Base-by-base conservation (phyloP, 352 stramenopile genomes). In the Globisporangium nodosum region DNA sequence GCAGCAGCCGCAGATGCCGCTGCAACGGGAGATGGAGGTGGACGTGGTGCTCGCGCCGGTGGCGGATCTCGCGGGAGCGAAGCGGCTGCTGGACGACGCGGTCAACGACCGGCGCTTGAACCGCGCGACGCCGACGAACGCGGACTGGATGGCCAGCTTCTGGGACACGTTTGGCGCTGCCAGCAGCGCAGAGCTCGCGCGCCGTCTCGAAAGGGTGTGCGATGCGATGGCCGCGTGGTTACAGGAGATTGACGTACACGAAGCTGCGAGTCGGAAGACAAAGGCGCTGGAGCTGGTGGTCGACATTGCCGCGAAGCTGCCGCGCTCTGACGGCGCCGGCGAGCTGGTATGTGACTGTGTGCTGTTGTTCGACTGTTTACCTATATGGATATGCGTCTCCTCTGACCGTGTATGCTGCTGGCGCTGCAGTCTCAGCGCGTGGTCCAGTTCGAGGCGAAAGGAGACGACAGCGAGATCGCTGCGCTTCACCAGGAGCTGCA, bases 181-280 rank as follows among this genome's bases (percentile, higher is more conserved):
- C 12, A 56, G 51, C 40, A 55, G 56, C 16, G 54, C 69, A 30
- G 75, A 82, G 54, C 20, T 82, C 18, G 57, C 58, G 3, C 76
- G 70, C 58, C 62, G 68, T 9, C 31, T 85, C 18, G 77, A 85
- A 20, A 7, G 71, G 35, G 72, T 69, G 30, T 61, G 69, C 20
- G 66, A 78, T 46, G 73, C 75, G 43, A 52, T 82, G 16, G 70
- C 58, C 0, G 64, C 52, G 15, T 85, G 75, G 75, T 49, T 69
- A 24, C 70, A 63, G 4, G 49, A 54, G 9, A 27, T 63, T 3
- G 50, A 60, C 18, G 43, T 45, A 0, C 49, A 50, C 12, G 49
- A 61, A 15, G 54, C 52, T 0, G 33, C 20, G 0, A 6, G 20
- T 31, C 49, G 70, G 53, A 30, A 68, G 18, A 39, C 63, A 3